phyloP scores from a whole-genome alignment of 306 rosid species.

The Sophora flavescens region DNA sequence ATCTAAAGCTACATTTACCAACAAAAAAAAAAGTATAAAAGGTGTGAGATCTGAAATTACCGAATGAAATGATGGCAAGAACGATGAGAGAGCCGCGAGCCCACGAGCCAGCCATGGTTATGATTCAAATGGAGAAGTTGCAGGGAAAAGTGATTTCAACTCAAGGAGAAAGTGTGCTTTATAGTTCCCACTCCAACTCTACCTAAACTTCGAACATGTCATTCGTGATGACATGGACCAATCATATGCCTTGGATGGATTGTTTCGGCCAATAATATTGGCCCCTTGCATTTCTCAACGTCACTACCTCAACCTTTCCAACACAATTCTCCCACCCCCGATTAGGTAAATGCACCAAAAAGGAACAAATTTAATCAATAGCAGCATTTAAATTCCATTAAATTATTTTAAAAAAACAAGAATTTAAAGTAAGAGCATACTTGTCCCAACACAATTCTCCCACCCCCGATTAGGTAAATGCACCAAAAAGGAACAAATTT shows the following conservation, averaged over 20 bases:
- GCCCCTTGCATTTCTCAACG: constrained; percentile 56
- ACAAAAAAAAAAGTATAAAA: too few relatives aligned
- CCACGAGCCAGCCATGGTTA: constrained; percentile 76
- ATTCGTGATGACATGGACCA: constrained; percentile 55
- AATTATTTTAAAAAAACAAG: too few relatives aligned
- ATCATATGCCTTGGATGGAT: too few relatives aligned
- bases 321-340: too few relatives aligned
- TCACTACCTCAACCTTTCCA: constrained; percentile 40
- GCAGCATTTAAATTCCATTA: too few relatives aligned
- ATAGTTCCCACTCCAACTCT: constrained; percentile 46
- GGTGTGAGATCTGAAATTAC: constrained; percentile 58
- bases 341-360: too few relatives aligned
- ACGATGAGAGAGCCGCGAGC: constrained; percentile 68
- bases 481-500: too few relatives aligned
- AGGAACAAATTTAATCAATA: too few relatives aligned
- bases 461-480: too few relatives aligned
- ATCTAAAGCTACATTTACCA: constrained; percentile 31
- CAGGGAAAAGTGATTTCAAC: neutral
- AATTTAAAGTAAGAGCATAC: too few relatives aligned
- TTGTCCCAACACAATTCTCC: too few relatives aligned
- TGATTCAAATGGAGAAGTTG: neutral
- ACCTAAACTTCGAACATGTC: constrained; percentile 60
- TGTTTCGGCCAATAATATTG: constrained; percentile 71
- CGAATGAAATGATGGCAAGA: constrained; percentile 66
- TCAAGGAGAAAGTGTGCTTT: constrained; percentile 28